These are phyloP conservation scores for Exophiala spinifera DNA, from an alignment of 2,329 filamentous ascomycete species.

Conservation along the genomic window DNA sequence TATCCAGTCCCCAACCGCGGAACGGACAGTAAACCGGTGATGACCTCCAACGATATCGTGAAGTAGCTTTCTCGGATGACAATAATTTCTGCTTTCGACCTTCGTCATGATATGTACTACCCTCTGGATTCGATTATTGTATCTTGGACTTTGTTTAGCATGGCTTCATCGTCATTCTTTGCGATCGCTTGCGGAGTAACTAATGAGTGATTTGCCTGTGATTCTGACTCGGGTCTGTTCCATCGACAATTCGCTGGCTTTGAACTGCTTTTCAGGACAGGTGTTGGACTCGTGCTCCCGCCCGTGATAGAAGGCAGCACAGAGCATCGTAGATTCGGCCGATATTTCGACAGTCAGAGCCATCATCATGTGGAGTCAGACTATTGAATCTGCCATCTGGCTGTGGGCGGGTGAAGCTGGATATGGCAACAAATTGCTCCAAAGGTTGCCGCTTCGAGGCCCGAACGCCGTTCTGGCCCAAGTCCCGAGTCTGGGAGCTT, in stretches of 20 bases:
- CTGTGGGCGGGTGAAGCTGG: conserved; percentile 33
- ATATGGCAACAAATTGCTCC: conserved; percentile 34
- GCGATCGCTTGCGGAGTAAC: conserved; percentile 34
- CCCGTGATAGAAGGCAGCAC: conserved; percentile 28
- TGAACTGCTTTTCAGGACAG: conserved; percentile 34
- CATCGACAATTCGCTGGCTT: conserved; percentile 36
- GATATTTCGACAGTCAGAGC: conserved; percentile 31
- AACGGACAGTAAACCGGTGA: too few relatives aligned
- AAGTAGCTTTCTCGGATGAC: too few relatives aligned
- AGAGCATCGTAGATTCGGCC: conserved; percentile 26
- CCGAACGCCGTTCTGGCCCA: conserved; percentile 29
- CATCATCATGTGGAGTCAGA: conserved; percentile 19
- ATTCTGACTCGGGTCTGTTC: conserved; percentile 26
- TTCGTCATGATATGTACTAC: too few relatives aligned
- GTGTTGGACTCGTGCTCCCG: conserved; percentile 28
- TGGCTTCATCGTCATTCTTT: conserved; percentile 36
- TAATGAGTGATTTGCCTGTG: conserved; percentile 31
- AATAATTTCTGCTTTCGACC: too few relatives aligned
- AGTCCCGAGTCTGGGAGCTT: conserved; percentile 32
- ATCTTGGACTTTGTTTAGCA: conserved; percentile 3
- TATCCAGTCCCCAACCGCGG: too few relatives aligned
- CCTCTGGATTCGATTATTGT: too few relatives aligned
- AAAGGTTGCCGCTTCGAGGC: conserved; percentile 23
- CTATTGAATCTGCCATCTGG: conserved; percentile 24
- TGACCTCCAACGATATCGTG: too few relatives aligned